Base-by-base conservation (phyloP, 1,284 basidiomycete species). In the Taiwanofungus camphoratus region DNA sequence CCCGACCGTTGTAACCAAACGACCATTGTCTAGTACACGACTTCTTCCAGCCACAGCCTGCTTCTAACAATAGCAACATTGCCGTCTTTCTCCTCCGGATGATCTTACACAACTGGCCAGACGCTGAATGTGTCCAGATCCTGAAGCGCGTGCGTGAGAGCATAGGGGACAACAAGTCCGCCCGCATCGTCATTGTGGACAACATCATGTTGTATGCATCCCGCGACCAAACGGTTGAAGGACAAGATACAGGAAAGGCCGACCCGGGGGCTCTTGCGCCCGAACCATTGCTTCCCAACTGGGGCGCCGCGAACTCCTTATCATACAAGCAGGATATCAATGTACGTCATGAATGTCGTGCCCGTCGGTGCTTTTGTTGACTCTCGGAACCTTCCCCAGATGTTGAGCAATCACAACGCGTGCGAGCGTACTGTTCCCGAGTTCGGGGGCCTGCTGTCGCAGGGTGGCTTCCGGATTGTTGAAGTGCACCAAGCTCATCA, bases 71-170 rank as follows among this genome's bases (percentile, higher is more conserved):
- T 16, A n/a, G n/a, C n/a, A 52, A 50, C 45, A 37, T 52, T 2
- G 69, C 77, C 0, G 71, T 83, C 18, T 85, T 79, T 59, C 64
- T 86, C 23, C 66, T 86, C 27, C 77, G 82, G 9, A 77, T 79
- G 15, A 71, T 86, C 33, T 63, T 81, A 35, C 83, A 86, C 53
- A 81, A 86, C 56, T 86, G 82, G 83, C 75, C 79, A 1, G 77
- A 84, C 51, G 66, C 66, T 3, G 51, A 61, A 7, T 49, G 36
- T 19, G 29, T 38, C 9, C 48, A 46, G 46, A 49, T 49, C 31
- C 39, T 49, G 16, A 36, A 41, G 38, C 42, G 37, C 20, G 26
- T 48, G 9, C 46, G 42, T 24, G 22, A 23, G 8, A 27, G 37
- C 38, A 26, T 33, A 9, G 31, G 31, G 16, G 19, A 31, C 33